Evolutionary conservation across 495 filamentous ascomycete genomes (phyloP), one percentile per base, ranked within the genome.

Genomic region (Extremus antarcticus): DNA sequence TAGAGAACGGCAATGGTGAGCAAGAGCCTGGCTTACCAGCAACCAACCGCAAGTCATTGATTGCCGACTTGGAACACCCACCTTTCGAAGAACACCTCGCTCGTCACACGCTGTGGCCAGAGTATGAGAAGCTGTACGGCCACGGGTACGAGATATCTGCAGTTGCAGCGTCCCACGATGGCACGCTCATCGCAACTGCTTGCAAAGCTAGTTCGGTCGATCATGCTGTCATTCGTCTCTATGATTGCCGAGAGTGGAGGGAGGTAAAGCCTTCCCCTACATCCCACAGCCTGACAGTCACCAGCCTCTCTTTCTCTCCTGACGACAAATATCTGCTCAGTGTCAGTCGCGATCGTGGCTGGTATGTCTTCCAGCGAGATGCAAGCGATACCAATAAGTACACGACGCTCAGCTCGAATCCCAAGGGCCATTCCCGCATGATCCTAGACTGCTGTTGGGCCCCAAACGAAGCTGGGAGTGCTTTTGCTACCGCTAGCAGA

Each of bases 131-230:
- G 69, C 79, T 99, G 3, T 99, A 99, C 68, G 92, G 92, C 4
- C 92, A 99, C 70, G 92, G 92, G n/a, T 94, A 94, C 72, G 92
- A 99, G 68, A 92, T 99, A 40, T 94, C 90, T 20, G 83, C 87
- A 10, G 80, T 95, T 21, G 86, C 90, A n/a, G 78, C 82, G 8
- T 88, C 81, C 60, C 79, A 85, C 56, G 83, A 86, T 61, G 83
- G 84, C 16, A 73, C 64, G 1, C 60, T 95, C 21, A 78, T 99
- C 32, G 92, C 94, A 17, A 94, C 88, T n/a, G 88, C 91, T 1
- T 97, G 91, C 72, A 87, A 85, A 65, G 94, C 94, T 17, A 90
- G 82, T 68, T 92, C 88, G 15, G 71, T 90, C 48, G 90, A 95
- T 60, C 94, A 99, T 64, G 92, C 92, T 39, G 90, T 96, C 43